Evolutionary conservation across 352 stramenopile genomes (phyloP).

Genomic region (Pilasporangium apinafurcum): DNA sequence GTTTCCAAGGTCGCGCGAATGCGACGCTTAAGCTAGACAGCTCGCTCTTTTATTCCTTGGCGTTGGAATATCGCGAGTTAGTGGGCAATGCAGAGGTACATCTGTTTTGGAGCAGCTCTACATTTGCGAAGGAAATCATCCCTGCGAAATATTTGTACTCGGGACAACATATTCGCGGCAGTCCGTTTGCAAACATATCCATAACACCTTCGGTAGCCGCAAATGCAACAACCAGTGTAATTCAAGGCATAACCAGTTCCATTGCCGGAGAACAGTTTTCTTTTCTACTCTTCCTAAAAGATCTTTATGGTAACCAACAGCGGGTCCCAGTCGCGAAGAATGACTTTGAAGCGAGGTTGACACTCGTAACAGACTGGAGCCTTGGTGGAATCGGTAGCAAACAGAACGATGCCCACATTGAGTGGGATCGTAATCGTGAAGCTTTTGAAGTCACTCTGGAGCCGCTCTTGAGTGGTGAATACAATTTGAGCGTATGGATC

Average conservation of each 20-base stretch:
- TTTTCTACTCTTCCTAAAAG: constrained; percentile 35
- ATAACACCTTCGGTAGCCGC: constrained; percentile 24
- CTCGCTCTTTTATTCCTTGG: constrained; percentile 34
- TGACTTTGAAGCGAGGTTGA: constrained; percentile 25
- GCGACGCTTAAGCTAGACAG: constrained; percentile 19
- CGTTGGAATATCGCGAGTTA: constrained; percentile 58
- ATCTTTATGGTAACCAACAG: constrained; percentile 37
- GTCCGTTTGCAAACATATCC: constrained; percentile 37
- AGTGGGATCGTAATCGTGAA: constrained; percentile 12
- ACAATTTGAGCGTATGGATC: constrained; percentile 40
- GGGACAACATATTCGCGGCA: constrained; percentile 37
- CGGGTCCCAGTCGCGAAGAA: constrained; percentile 13
- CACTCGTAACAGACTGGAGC: constrained; percentile 33
- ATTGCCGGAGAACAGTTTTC: constrained; percentile 22
- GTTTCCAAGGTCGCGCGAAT: constrained; percentile 4
- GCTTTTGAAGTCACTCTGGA: constrained; percentile 17
- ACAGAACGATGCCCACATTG: constrained; percentile 21
- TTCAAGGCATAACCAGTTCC: constrained; percentile 17
- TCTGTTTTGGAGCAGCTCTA: constrained; percentile 36
- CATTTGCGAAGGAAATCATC: constrained; percentile 31
- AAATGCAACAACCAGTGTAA: constrained; percentile 12
- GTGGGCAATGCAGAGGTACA: constrained; percentile 26
- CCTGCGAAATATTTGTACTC: constrained; percentile 35
- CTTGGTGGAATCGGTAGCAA: constrained; percentile 37
- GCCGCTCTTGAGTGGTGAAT: constrained; percentile 42